A percentile compares a stretch with the other conserved stretches of the same genome.
Evolutionary conservation across 495 filamentous ascomycete genomes (phyloP).

Genomic region (Extremus antarcticus): DNA sequence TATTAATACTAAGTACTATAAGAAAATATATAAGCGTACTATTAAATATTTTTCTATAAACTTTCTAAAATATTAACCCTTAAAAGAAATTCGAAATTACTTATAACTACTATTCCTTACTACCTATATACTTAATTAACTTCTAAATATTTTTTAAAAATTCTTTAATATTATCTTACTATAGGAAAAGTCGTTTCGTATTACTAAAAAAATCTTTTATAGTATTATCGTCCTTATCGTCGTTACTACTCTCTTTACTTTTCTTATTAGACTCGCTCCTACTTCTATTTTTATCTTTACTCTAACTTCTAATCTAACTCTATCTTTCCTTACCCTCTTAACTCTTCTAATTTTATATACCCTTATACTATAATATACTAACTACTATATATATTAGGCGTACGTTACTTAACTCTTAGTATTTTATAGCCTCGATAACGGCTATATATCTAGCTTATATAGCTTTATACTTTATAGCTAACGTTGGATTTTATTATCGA

Average conservation of each 20-base stretch:
- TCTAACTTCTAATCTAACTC: too few species aligned
- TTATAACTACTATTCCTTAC: neutral
- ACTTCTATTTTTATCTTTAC: too few species aligned
- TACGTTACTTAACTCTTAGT: constrained; percentile 1
- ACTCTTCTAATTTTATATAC: too few species aligned
- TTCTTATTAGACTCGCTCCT: too few species aligned
- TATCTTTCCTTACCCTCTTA: too few species aligned
- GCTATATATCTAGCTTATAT: neutral
- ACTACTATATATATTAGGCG: neutral
- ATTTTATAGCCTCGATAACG: neutral
- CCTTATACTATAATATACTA: neutral
- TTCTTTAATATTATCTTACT: neutral
- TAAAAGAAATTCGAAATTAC: neutral
- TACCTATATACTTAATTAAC: neutral
- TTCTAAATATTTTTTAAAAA: neutral
- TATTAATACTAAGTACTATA: neutral
- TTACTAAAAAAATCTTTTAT: neutral
- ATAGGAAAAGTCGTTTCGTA: neutral
- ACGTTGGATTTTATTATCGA: neutral
- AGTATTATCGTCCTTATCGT: neutral
- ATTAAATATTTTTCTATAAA: neutral
- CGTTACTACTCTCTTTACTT: neutral
- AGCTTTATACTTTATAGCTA: neutral
- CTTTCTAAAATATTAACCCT: neutral
- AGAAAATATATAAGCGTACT: neutral